Conservation (phyloP, 116 monocot species). For the Trichopus zeylanicus region DNA sequence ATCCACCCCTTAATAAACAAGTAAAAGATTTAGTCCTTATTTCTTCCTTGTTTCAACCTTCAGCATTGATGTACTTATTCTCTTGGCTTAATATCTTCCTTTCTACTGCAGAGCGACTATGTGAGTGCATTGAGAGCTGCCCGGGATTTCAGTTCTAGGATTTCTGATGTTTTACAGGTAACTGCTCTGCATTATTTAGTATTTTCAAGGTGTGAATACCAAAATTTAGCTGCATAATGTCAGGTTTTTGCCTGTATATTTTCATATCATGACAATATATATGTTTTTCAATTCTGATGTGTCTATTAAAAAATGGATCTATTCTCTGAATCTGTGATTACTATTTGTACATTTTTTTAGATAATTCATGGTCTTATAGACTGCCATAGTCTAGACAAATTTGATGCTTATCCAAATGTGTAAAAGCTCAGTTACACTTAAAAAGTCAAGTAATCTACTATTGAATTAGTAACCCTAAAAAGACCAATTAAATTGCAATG, state of each 20-base stretch:
- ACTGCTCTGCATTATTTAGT: background rate
- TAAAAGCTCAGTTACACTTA: too few species aligned
- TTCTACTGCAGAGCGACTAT: constrained; percentile 66
- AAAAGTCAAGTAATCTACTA: too few species aligned
- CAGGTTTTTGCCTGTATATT: background rate
- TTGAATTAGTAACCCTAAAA: too few species aligned
- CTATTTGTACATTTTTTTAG: background rate
- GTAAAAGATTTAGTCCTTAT: constrained; percentile 38
- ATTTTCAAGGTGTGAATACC: background rate
- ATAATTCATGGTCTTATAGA: too few species aligned
- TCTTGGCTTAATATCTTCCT: background rate
- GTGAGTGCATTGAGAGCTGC: constrained; percentile 89
- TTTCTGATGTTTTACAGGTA: constrained; percentile 88
- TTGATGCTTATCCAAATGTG: too few species aligned
- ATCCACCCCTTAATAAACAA: constrained; percentile 93
- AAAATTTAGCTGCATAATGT: background rate
- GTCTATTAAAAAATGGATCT: background rate
- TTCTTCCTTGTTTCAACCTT: background rate
- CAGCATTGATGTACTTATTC: background rate
- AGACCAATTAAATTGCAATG: too few species aligned
- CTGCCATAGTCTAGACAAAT: too few species aligned
- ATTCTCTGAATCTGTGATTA: background rate
- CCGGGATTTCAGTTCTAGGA: constrained; percentile 67
- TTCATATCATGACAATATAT: background rate
- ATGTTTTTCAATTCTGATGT: background rate